Evolutionary conservation across 2,329 filamentous ascomycete genomes (phyloP), one percentile per base, ranked within the genome.

Genomic region (Nothopassalora personata): DNA sequence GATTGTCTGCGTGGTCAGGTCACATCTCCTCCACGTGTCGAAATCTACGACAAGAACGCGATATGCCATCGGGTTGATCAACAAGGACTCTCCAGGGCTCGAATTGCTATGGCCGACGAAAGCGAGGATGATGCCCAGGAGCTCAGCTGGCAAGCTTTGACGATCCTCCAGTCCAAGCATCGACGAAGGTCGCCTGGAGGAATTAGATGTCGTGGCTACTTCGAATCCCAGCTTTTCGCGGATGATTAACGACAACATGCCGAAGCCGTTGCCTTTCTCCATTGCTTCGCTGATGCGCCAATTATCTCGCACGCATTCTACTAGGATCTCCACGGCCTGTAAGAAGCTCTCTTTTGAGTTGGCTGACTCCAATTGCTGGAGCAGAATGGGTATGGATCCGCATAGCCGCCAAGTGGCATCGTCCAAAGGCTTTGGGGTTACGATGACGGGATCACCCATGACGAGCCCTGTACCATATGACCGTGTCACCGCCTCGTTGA

Each of bases 271-370:
- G 60, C 96, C 91, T 68, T 90, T 87, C 73, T 99, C 94, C 89
- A 99, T 97, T 28, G 94, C 92, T 72, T 99, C 95, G 66, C 94
- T 97, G 66, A 97, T 97, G 64, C 94, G 85, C 94, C 95, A 99
- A 71, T 89, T 97, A 64, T 89, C 88, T 65, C 89, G 88, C 53
- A 97, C 89, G 60, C 90, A 90, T 64, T 89, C 85, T 62, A 97
- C 91, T 28, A 96, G 80, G 68, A 95, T 88, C 68, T 95, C 86
- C 2, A 95, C 86, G 1, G 92, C 86, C 56, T 89, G 83, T 9
- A 92, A 77, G 30, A 92, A 85, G 48, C 86, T 86, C 52, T 91
- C 85, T 7, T 84, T 80, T 0, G 85, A 87, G 2, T 81, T 80
- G 1, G 94, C 87, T 34, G 87, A 81, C 70, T 97, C 91, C 6